Base-by-base conservation (phyloP, 768 basidiomycete species). In the Nidularia sp. region DNA sequence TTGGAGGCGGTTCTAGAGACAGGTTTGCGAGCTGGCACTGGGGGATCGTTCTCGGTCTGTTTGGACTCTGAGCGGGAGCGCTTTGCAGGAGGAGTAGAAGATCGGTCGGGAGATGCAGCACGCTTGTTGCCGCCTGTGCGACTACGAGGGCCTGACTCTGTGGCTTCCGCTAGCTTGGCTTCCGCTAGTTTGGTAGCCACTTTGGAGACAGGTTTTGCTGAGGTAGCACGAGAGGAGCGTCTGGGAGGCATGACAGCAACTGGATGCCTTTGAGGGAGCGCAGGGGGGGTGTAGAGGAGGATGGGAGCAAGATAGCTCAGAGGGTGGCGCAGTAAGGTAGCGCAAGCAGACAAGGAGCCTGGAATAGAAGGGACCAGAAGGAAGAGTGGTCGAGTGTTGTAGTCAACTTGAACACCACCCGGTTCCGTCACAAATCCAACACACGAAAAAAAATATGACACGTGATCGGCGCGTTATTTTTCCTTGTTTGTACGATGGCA, bases 211-310 rank as follows among this genome's bases (percentile, higher is more conserved):
- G 73, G 61, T 62, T 80, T 72, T 34, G 72, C 59, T 10, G 70
- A 79, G 32, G 77, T 58, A 2, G 82, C 76, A 29, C 83, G 73
- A 39, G 80, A 67, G 31, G 81, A 80, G 44, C 82, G 78, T 61
- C 81, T 73, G 34, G 74, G 76, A 54, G 77, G 67, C 71, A 74
- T 71, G 45, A 45, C 42, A 48, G 36, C 49, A 47, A 51, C 34
- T 54, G 56, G 50, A 48, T 48, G 36, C 36, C 44, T 10, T 6
- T 7, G 22, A 9, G 44, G 31, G 22, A 48, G 47, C 18, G 22
- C 6, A 33, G 33, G 47, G 31, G 33, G 22, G 9, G 52, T 33
- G 50, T 53, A 44, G 48, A 51, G 53, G 60, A 61, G 53, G 51
- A 39, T n/a, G 36, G n/a, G 36, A 39, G 36, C 36, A 39, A 39